phyloP scores from a whole-genome alignment of 2,329 filamentous ascomycete species.

The Verticillium tricorpus region DNA sequence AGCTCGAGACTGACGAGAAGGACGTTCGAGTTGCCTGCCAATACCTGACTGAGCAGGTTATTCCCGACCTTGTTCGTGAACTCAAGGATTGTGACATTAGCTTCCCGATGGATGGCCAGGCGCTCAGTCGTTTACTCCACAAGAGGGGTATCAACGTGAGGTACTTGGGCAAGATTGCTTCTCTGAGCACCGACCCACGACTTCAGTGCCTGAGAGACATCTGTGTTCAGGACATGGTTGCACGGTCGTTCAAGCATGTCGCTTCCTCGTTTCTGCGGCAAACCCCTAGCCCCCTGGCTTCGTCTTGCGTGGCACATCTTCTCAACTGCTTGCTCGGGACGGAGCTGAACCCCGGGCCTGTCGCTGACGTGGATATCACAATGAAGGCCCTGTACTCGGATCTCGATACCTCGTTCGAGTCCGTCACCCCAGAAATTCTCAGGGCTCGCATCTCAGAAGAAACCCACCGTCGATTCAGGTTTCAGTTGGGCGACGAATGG shows the following conservation, averaged over 20 bases:
- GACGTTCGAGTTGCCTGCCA: conserved; percentile 81
- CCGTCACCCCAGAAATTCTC: conserved; percentile 69
- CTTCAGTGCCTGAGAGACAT: conserved; percentile 74
- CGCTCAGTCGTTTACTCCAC: conserved; percentile 81
- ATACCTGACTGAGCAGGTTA: conserved; percentile 69
- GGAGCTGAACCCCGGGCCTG: conserved; percentile 70
- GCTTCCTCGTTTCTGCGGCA: conserved; percentile 74
- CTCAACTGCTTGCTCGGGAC: conserved; percentile 88
- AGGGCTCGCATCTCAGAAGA: conserved; percentile 67
- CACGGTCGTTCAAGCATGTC: conserved; percentile 94
- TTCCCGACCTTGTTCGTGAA: conserved; percentile 83
- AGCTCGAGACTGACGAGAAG: conserved; percentile 78
- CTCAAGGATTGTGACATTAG: conserved; percentile 89
- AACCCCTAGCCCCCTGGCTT: conserved; percentile 74
- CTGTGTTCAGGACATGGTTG: conserved; percentile 85
- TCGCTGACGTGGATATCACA: conserved; percentile 69
- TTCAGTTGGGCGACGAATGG: conserved; percentile 66
- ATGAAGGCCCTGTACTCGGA: conserved; percentile 76
- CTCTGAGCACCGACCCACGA: conserved; percentile 64
- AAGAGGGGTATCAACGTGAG: conserved; percentile 96
- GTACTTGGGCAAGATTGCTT: conserved; percentile 83
- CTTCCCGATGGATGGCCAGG: conserved; percentile 98
- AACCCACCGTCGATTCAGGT: conserved; percentile 70
- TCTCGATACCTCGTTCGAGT: conserved; percentile 75
- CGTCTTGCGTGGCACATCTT: conserved; percentile 76